Percentiles rank a stretch among this genome's conserved stretches.
Evolutionary conservation across 805 yeast genomes (phyloP).

Genomic region (Candida odintsovae): DNA sequence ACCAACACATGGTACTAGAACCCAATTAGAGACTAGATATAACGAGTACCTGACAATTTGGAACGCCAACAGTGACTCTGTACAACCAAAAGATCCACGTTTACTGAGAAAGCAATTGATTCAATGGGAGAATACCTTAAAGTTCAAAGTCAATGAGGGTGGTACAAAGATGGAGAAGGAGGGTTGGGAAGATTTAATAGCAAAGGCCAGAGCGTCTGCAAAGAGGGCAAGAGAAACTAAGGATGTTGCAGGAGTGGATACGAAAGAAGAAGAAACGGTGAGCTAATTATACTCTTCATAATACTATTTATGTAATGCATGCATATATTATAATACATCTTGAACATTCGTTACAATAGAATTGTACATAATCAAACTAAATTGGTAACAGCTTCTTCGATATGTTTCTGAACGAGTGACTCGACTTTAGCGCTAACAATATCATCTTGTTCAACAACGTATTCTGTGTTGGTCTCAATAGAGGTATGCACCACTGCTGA

Average conservation of each 20-base stretch:
- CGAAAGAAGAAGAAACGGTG: background rate
- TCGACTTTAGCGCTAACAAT: conserved; percentile 13
- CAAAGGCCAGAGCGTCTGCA: conserved; percentile 8
- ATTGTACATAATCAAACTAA: background rate
- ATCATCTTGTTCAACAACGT: conserved; percentile 18
- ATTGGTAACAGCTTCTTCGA: conserved; percentile 1
- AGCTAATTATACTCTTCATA: background rate
- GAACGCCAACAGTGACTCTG: conserved; percentile 77
- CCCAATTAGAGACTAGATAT: conserved; percentile 62
- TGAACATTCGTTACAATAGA: too few relatives aligned
- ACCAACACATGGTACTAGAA: conserved; percentile 57
- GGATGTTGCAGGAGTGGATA: background rate
- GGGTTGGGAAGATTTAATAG: conserved; percentile 19
- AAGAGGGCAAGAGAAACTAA: conserved; percentile 3
- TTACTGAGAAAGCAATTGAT: conserved; percentile 49
- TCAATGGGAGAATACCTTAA: conserved; percentile 56
- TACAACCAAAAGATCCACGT: conserved; percentile 52
- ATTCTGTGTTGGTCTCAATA: conserved; percentile 6
- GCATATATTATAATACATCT: too few relatives aligned
- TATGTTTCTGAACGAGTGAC: conserved; percentile 5
- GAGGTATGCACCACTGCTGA: background rate
- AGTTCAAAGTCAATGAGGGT: conserved; percentile 5
- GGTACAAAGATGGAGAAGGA: conserved; percentile 10
- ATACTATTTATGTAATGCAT: conserved; percentile 17
- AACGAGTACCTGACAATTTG: conserved; percentile 70